A percentile compares a stretch with the other conserved stretches of the same genome.
Conservation (phyloP, 371 early-diverging fungal genomes). For the Syncephalis fuscata region DNA sequence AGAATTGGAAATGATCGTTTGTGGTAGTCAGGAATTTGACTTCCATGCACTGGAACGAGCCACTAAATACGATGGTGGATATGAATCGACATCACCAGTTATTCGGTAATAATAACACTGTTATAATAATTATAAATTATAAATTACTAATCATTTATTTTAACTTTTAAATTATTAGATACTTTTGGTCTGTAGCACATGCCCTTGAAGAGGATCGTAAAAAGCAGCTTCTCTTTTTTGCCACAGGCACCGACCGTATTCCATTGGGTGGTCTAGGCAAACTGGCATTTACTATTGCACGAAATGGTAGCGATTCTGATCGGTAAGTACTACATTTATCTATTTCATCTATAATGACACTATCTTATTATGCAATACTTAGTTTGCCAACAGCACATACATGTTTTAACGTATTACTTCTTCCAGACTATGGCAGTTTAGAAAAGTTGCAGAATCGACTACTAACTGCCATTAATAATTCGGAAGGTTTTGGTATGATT, state of each 20-base stretch:
- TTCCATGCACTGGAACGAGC: conserved; percentile 65
- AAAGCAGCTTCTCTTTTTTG: conserved; percentile 87
- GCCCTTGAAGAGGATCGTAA: conserved; percentile 65
- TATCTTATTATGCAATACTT: background rate
- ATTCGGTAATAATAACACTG: conserved; percentile 20
- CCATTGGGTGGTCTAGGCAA: conserved; percentile 88
- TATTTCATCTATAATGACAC: background rate
- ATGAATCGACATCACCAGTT: conserved; percentile 37
- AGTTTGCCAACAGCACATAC: conserved; percentile 71
- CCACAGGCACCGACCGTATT: conserved; percentile 93
- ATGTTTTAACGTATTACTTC: conserved; percentile 87
- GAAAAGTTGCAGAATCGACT: conserved; percentile 79
- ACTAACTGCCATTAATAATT: conserved; percentile 85
- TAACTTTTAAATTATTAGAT: background rate
- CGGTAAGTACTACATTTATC: conserved; percentile 2
- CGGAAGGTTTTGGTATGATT: conserved; percentile 83
- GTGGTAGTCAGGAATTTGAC: conserved; percentile 78
- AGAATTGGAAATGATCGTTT: conserved; percentile 91
- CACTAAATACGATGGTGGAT: conserved; percentile 83
- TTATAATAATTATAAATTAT: too few species aligned
- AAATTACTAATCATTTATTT: too few species aligned
- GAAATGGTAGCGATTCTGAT: conserved; percentile 91
- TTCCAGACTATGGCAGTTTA: conserved; percentile 78
- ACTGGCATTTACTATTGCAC: conserved; percentile 88
- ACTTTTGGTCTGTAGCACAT: conserved; percentile 92